phyloP scores from a whole-genome alignment of 768 basidiomycete species.

The Pulveroboletus sp. region DNA sequence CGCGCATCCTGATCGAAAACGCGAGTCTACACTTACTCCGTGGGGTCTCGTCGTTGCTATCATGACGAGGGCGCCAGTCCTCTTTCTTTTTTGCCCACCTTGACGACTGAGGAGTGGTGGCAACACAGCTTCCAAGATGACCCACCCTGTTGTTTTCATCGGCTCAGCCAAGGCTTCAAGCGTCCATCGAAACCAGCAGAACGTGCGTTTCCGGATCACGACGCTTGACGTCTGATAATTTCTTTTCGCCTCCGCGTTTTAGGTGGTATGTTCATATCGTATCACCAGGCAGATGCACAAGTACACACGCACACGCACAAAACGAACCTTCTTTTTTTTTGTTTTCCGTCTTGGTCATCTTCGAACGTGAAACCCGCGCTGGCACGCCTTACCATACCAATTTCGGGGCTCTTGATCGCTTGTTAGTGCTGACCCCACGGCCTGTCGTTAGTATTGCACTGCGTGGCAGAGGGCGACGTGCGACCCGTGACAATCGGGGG shows the following conservation, averaged over 20 bases:
- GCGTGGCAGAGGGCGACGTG: background rate
- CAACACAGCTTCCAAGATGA: background rate
- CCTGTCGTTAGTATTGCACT: background rate
- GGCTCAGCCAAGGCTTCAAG: background rate
- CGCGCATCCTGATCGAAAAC: too few species aligned
- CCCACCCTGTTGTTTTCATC: too few species aligned
- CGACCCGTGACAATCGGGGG: too few species aligned
- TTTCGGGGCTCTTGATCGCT: background rate
- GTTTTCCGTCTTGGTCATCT: background rate
- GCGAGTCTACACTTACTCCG: too few species aligned
- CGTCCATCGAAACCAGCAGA: background rate
- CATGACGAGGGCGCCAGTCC: too few species aligned
- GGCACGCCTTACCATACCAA: background rate
- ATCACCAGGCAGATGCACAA: background rate
- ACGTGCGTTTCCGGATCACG: background rate
- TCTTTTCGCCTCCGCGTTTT: background rate
- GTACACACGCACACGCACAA: background rate
- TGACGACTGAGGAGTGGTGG: background rate
- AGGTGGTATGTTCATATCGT: background rate
- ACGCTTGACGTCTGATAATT: background rate
- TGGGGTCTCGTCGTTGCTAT: too few species aligned
- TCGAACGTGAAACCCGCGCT: background rate
- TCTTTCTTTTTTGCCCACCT: too few species aligned
- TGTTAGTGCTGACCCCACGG: background rate
- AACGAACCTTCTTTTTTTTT: background rate